A percentile compares a stretch with the other conserved stretches of the same genome.
phyloP scores from a whole-genome alignment of 257 asterid species.

The Solanum paucissectum region DNA sequence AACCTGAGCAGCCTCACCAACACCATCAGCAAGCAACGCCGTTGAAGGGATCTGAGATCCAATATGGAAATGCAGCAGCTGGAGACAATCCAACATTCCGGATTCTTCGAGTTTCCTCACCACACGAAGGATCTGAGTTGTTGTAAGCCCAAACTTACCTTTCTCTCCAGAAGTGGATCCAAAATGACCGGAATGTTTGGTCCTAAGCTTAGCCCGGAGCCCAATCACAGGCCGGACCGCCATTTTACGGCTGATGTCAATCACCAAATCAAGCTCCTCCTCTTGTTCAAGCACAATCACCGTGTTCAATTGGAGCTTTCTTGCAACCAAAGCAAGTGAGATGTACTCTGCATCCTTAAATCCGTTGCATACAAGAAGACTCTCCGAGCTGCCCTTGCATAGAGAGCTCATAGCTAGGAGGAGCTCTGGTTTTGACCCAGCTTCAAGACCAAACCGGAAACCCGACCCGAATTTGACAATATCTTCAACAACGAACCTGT shows the following conservation, averaged over 20 bases:
- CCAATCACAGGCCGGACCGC: slow-evolving; percentile 81
- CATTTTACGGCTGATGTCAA: slow-evolving; percentile 52
- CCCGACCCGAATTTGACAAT: slow-evolving; percentile 75
- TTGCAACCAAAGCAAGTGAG: slow-evolving; percentile 67
- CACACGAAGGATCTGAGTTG: slow-evolving; percentile 73
- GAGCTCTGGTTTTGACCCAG: slow-evolving; percentile 97
- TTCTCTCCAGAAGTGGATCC: slow-evolving; percentile 99
- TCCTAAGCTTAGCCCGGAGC: slow-evolving; percentile 82
- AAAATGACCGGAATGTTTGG: slow-evolving; percentile 86
- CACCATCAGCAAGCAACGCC: slow-evolving; percentile 62
- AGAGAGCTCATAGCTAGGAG: slow-evolving; percentile 87
- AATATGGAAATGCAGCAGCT: slow-evolving; percentile 85
- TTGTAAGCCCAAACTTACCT: slow-evolving; percentile 84
- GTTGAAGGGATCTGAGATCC: slow-evolving; percentile 96
- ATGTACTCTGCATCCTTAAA: slow-evolving; percentile 89
- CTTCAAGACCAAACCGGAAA: slow-evolving; percentile 82
- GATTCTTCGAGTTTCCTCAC: slow-evolving; percentile 52
- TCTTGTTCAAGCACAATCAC: slow-evolving; percentile 93
- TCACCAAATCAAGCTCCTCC: slow-evolving; percentile 72
- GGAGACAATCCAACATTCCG: slow-evolving; percentile 81
- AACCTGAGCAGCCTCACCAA: slow-evolving; percentile 87
- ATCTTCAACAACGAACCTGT: slow-evolving; percentile 76
- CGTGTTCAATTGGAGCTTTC: slow-evolving; percentile 63
- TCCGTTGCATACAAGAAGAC: slow-evolving; percentile 79
- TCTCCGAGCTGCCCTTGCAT: slow-evolving; percentile 69